phyloP scores from a whole-genome alignment of 768 basidiomycete genomes.

The Tricholoma hemisulphureum region DNA sequence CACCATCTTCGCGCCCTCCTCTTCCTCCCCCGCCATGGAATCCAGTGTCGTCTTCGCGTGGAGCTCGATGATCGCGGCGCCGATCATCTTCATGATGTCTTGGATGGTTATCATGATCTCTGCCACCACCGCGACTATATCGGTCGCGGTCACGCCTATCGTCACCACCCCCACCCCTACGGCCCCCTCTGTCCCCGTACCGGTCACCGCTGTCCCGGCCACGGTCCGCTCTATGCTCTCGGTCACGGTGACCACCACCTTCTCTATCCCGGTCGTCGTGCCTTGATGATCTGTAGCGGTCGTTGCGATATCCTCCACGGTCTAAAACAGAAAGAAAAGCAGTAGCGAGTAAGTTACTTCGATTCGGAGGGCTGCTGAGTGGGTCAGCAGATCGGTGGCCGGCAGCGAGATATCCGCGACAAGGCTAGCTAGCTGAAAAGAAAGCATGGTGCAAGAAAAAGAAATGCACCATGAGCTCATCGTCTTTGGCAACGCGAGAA shows the following conservation, averaged over 20 bases:
- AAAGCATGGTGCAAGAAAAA: constrained; percentile 53
- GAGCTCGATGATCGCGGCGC: constrained; percentile 42
- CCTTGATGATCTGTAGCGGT: constrained; percentile 65
- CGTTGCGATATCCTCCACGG: constrained; percentile 60
- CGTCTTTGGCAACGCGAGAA: constrained; percentile 40
- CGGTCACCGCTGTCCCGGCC: constrained; percentile 36
- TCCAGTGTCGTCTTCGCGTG: constrained; percentile 44
- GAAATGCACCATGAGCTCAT: constrained; percentile 67
- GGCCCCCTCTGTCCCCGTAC: constrained; percentile 33
- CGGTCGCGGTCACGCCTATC: constrained; percentile 55
- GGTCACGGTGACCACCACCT: constrained; percentile 52
- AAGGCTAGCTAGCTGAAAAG: constrained; percentile 68
- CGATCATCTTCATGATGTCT: constrained; percentile 50
- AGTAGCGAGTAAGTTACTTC: constrained; percentile 50
- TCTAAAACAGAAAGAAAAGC: constrained; percentile 48
- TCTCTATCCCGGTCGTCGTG: constrained; percentile 55
- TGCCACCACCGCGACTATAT: constrained; percentile 38
- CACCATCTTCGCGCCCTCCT: constrained; percentile 38
- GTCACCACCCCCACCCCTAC: constrained; percentile 43
- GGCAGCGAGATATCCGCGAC: constrained; percentile 35
- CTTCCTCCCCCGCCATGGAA: constrained; percentile 31
- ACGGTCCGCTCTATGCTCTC: constrained; percentile 46
- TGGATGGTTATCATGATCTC: constrained; percentile 47
- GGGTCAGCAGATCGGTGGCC: constrained; percentile 39
- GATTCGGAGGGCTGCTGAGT: constrained; percentile 33